These are phyloP conservation scores for Metschnikowia gelsemii DNA, from an alignment of 805 yeast species.

Conservation along the genomic window DNA sequence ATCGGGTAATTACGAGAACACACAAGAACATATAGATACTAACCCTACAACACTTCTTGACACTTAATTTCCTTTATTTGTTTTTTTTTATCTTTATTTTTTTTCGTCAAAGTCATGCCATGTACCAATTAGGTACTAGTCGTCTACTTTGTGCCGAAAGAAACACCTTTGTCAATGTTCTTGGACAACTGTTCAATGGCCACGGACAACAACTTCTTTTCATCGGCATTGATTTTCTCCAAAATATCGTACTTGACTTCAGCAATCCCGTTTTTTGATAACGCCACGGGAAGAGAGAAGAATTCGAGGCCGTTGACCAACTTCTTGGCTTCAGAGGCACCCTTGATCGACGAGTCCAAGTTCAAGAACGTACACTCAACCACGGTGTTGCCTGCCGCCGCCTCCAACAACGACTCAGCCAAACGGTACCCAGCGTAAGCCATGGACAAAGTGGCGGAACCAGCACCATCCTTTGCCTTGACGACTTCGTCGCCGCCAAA, in stretches of 20 bases:
- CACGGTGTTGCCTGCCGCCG: conserved; percentile 25
- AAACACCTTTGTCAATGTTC: conserved; percentile 60
- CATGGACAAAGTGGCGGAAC: conserved; percentile 95
- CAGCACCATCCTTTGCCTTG: conserved; percentile 89
- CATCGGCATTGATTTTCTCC: conserved; percentile 48
- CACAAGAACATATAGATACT: too few relatives aligned
- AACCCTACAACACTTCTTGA: too few relatives aligned
- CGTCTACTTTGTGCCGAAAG: conserved; percentile 34
- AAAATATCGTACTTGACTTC: conserved; percentile 56
- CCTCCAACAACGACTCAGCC: conserved; percentile 51
- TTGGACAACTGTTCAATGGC: conserved; percentile 54
- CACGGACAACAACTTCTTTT: conserved; percentile 52
- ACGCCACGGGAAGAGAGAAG: conserved; percentile 63
- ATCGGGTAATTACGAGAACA: too few relatives aligned
- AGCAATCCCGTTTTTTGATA: conserved; percentile 54
- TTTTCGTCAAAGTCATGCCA: too few relatives aligned
- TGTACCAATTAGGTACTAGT: too few relatives aligned
- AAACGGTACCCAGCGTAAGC: conserved; percentile 89
- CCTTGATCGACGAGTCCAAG: conserved; percentile 49
- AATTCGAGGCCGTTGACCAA: conserved; percentile 45
- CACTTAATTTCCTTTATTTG: too few relatives aligned
- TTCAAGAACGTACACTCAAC: conserved; percentile 54
- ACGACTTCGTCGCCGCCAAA: conserved; percentile 95
- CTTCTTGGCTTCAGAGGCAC: conserved; percentile 51
- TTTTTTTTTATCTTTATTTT: too few relatives aligned